A percentile compares a stretch with the other conserved stretches of the same genome.
Conservation (phyloP, 2,329 filamentous ascomycete genomes). For the Nothophoma quercina region DNA sequence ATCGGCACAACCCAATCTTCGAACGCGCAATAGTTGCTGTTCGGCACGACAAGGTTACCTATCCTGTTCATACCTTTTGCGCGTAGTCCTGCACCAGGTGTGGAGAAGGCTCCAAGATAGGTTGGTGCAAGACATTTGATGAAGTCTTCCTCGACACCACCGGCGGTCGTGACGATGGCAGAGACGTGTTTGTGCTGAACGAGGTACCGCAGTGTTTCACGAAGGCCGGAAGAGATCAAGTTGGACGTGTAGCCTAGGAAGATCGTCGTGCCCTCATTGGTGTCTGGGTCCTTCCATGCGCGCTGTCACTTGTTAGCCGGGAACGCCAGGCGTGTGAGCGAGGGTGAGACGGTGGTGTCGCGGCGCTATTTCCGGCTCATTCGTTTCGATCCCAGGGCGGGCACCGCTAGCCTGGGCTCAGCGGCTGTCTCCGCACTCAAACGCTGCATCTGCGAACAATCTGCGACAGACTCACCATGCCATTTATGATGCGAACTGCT, state of each 20-base stretch:
- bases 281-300: conserved; percentile 81
- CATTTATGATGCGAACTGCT: conserved; percentile 89
- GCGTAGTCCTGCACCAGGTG: conserved; percentile 78
- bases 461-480: conserved; percentile 72
- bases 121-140: conserved; percentile 98
- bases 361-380: conserved; percentile 44
- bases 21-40: conserved; percentile 96
- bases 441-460: conserved; percentile 19
- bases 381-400: conserved; percentile 31
- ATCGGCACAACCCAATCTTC: conserved; percentile 98
- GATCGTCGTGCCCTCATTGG: conserved; percentile 82
- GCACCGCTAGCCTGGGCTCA: conserved; percentile 35
- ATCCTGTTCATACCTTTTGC: conserved; percentile 92
- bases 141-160: conserved; percentile 94
- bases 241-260: conserved; percentile 98
- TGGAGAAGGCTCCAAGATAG: conserved; percentile 86
- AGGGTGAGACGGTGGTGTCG: conserved; percentile 27
- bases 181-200: conserved; percentile 93
- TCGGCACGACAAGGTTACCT: conserved; percentile 93
- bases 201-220: conserved; percentile 89
- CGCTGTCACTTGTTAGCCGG: conserved; percentile 61
- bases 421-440: conserved; percentile 31
- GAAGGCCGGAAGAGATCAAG: conserved; percentile 92
- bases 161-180: conserved; percentile 92
- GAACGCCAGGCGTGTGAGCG: conserved; percentile 29